phyloP scores from a whole-genome alignment of 2,329 filamentous ascomycete genomes.

The Ophiostoma montium region DNA sequence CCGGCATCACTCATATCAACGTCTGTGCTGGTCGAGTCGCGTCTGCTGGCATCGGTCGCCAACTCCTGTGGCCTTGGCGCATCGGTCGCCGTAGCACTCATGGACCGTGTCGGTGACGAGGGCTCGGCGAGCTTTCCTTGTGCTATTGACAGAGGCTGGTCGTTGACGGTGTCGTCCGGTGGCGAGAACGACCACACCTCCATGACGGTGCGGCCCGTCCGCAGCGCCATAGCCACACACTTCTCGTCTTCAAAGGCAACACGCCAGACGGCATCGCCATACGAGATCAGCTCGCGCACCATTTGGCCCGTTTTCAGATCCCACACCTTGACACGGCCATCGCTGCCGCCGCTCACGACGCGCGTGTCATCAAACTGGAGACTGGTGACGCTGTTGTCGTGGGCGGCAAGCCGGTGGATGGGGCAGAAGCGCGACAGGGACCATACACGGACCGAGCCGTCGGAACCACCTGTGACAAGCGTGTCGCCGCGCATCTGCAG shows the following conservation, averaged over 20 bases:
- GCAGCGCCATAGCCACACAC: conserved; percentile 85
- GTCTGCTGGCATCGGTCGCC: conserved; percentile 19
- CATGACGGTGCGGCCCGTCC: conserved; percentile 83
- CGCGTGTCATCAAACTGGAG: conserved; percentile 92
- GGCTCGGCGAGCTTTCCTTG: conserved; percentile 25
- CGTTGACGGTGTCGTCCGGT: conserved; percentile 51
- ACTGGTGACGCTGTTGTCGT: conserved; percentile 97
- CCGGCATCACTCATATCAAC: conserved; percentile 43
- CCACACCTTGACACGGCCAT: conserved; percentile 98
- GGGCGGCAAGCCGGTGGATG: conserved; percentile 86
- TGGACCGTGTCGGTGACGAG: conserved; percentile 29
- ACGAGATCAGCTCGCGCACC: conserved; percentile 79
- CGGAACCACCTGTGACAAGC: conserved; percentile 87
- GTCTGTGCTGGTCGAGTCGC: conserved; percentile 27
- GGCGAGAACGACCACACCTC: conserved; percentile 97
- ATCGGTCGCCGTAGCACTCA: conserved; percentile 36
- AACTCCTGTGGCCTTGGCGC: conserved; percentile 24
- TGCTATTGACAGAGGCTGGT: conserved; percentile 35
- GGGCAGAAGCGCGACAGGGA: conserved; percentile 79
- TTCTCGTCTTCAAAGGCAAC: conserved; percentile 98
- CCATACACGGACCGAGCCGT: conserved; percentile 94
- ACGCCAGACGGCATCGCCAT: conserved; percentile 91
- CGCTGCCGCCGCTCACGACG: conserved; percentile 89
- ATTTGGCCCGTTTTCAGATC: conserved; percentile 83
- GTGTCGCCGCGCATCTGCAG: conserved; percentile 91